Base-by-base conservation (phyloP, 1,284 basidiomycete genomes). In the Taiwanofungus camphoratus region DNA sequence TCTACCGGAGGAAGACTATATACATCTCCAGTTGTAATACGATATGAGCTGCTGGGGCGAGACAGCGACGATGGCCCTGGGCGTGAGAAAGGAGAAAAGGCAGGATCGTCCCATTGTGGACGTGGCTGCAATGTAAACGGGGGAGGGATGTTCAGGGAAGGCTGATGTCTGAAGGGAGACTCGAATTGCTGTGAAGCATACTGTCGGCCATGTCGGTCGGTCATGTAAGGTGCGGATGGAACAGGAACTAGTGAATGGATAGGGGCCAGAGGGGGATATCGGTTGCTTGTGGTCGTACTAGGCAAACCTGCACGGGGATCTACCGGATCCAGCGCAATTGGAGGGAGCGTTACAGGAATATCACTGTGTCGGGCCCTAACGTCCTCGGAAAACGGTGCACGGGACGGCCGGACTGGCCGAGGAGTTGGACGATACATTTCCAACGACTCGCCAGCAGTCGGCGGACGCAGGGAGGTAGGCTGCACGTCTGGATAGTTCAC, bases 61-160 rank as follows among this genome's bases (percentile, higher is more conserved):
- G 45, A 49, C 22, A 32, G 30, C 20, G 54, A 41, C 3, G 56
- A 49, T 18, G 52, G 48, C 39, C 51, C 41, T 27, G 53, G 54
- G 32, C 55, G 53, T 19, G 51, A 52, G 45, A 52, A 62, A 26
- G 60, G 60, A 29, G 60, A 62, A 44, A 62, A 60, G 9, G 58
- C 54, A 37, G 58, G 53, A 47, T 62, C 60, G 43, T 79, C 74
- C 79, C 79, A 82, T 39, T 76, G 77, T 3, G 79, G 80, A 44
- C 62, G 65, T 3, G 82, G 80, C 55, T 82, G 77, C n/a, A 84
- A 64, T 15, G 77, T 74, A 51, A 77, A 81, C 7, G 80, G 79
- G 16, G 80, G 79, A 6, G 79, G 75, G 39, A 82, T 61, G 44
- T 55, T 52, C 45, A 71, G 59, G 52, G 73, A 59, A 56, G 67